phyloP scores from a whole-genome alignment of 192 early-diverging fungal species.

The Backusella circina region DNA sequence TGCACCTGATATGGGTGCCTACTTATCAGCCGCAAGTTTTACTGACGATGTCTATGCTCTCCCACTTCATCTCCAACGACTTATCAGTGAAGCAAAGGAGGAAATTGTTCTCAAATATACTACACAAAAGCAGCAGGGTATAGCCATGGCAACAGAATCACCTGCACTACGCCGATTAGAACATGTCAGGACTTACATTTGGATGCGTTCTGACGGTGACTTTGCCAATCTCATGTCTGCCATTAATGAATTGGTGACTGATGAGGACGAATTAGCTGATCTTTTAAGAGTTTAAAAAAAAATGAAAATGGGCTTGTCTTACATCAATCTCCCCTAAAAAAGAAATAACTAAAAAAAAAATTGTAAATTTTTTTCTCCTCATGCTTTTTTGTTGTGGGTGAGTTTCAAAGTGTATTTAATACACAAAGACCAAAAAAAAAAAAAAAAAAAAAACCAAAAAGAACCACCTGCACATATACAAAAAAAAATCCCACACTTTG shows the following conservation, averaged over 20 bases:
- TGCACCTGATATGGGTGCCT: constrained; percentile 29
- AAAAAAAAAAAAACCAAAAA: neutral
- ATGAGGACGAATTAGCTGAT: constrained; percentile 25
- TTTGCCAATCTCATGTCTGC: constrained; percentile 12
- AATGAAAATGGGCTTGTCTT: neutral
- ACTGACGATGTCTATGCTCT: constrained; percentile 42
- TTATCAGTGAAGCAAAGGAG: constrained; percentile 32
- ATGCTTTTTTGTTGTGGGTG: neutral
- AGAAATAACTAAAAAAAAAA: neutral
- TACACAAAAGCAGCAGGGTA: neutral
- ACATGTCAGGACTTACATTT: constrained; percentile 8
- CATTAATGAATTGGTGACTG: constrained; percentile 14
- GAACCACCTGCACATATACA: neutral
- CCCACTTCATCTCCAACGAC: constrained; percentile 27
- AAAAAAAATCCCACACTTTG: neutral
- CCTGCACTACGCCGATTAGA: constrained; percentile 12
- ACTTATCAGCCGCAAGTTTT: constrained; percentile 28
- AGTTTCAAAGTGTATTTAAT: too few species aligned
- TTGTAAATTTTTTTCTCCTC: neutral
- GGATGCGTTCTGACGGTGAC: constrained; percentile 21
- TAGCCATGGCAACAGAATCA: neutral
- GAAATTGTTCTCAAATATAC: constrained; percentile 15
- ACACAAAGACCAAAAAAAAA: too few species aligned
- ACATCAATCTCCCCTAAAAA: neutral
- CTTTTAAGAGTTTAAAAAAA: constrained; percentile 4